Evolutionary conservation across 768 basidiomycete species (phyloP).

Genomic region (Bullera alba): DNA sequence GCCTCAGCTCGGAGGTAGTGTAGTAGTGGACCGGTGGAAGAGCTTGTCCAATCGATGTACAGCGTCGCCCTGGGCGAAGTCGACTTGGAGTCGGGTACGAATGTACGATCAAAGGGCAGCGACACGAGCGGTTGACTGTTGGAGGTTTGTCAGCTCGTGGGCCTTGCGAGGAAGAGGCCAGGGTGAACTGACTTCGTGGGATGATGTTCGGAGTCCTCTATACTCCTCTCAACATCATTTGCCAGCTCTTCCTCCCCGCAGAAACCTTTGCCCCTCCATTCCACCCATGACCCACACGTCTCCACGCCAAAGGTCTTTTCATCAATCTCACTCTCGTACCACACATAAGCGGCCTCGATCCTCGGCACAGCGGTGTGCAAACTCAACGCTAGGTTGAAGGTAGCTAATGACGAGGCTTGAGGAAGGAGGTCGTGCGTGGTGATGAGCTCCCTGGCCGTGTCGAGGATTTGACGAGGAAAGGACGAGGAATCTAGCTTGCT

Average conservation of each 20-base stretch:
- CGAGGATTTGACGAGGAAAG: constrained; percentile 25
- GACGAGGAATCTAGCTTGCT: constrained; percentile 45
- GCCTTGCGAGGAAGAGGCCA: constrained; percentile 51
- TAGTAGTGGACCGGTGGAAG: constrained; percentile 63
- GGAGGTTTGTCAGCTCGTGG: not conserved
- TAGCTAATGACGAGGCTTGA: constrained; percentile 52
- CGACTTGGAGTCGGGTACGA: constrained; percentile 47
- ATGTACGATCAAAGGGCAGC: constrained; percentile 38
- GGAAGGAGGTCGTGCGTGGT: constrained; percentile 49
- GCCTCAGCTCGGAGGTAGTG: constrained; percentile 56
- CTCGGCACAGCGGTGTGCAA: constrained; percentile 72
- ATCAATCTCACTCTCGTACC: constrained; percentile 51
- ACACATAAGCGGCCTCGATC: constrained; percentile 74
- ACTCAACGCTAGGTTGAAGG: constrained; percentile 65
- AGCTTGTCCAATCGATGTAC: constrained; percentile 69
- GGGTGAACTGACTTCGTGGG: constrained; percentile 8
- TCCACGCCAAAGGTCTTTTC: constrained; percentile 17
- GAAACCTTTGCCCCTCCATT: constrained; percentile 42
- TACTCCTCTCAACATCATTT: constrained; percentile 37
- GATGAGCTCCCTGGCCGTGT: constrained; percentile 18
- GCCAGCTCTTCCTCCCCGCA: constrained; percentile 32
- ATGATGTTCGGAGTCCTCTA: constrained; percentile 23
- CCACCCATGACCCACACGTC: constrained; percentile 41
- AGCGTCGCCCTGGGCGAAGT: constrained; percentile 1
- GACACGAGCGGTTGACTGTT: not conserved